Evolutionary conservation across 192 early-diverging fungal genomes (phyloP).

Genomic region (Pecoramyces ruminantium): DNA sequence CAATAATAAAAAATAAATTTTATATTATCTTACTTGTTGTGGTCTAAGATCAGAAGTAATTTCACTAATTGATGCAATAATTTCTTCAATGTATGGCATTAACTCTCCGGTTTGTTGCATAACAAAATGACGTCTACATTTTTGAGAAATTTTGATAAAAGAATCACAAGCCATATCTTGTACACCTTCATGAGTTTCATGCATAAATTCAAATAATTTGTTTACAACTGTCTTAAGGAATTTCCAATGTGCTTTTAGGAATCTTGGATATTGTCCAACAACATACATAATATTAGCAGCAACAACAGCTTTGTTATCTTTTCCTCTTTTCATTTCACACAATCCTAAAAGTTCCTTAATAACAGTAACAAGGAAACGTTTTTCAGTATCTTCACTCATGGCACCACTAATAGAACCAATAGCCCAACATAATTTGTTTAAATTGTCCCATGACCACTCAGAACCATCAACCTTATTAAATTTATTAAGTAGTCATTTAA

Average conservation of each 20-base stretch:
- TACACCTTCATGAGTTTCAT: slow-evolving; percentile 96
- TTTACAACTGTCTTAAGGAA: slow-evolving; percentile 99
- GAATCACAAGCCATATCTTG: slow-evolving; percentile 99
- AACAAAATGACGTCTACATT: slow-evolving; percentile 92
- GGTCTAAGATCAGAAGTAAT: slow-evolving; percentile 82
- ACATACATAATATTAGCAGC: slow-evolving; percentile 99
- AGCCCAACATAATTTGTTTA: slow-evolving; percentile 90
- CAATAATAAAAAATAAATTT: background rate
- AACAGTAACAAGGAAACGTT: slow-evolving; percentile 90
- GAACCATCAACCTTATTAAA: slow-evolving; percentile 68
- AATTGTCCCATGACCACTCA: slow-evolving; percentile 95
- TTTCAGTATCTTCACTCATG: slow-evolving; percentile 93
- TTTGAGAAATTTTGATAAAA: slow-evolving; percentile 97
- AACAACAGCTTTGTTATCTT: slow-evolving; percentile 99
- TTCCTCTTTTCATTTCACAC: slow-evolving; percentile 94
- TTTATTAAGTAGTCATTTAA: no score
- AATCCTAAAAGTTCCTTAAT: slow-evolving; percentile 94
- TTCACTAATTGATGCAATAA: slow-evolving; percentile 55
- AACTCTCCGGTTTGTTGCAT: slow-evolving; percentile 76
- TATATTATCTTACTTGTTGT: slow-evolving; percentile 41
- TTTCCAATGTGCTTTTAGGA: slow-evolving; percentile 99
- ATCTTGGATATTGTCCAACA: slow-evolving; percentile 99
- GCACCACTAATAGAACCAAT: slow-evolving; percentile 96
- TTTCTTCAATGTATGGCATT: slow-evolving; percentile 92
- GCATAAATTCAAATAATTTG: slow-evolving; percentile 99